phyloP scores from a whole-genome alignment of 441 rosid species.

The Codiaeum variegatum region DNA sequence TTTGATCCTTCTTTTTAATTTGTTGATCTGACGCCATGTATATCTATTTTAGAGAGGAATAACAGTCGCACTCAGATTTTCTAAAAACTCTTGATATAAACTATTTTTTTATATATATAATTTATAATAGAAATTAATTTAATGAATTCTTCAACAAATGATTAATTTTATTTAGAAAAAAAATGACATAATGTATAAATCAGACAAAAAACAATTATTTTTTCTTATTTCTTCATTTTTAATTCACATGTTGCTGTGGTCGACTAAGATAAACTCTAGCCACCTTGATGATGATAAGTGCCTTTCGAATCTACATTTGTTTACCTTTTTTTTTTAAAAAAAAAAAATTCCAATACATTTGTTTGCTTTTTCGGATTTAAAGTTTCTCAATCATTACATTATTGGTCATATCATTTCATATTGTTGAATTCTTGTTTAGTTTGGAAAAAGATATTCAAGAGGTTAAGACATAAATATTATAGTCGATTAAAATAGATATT shows the following conservation, averaged over 20 bases:
- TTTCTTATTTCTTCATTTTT: not conserved
- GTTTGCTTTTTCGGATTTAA: slow-evolving; percentile 10
- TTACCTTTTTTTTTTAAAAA: no score
- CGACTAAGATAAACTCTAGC: slow-evolving; percentile 23
- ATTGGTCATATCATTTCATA: slow-evolving; percentile 9
- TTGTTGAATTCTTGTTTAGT: slow-evolving; percentile 16
- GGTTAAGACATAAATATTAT: not conserved
- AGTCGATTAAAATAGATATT: not conserved
- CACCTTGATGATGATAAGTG: slow-evolving; percentile 12
- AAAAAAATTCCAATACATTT: no score
- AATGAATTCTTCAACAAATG: no score
- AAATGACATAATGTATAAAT: no score
- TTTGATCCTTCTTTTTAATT: slow-evolving; percentile 15
- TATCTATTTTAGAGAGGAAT: slow-evolving; percentile 35
- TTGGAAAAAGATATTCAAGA: not conserved
- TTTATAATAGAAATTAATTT: no score
- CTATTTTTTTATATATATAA: no score
- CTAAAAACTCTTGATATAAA: no score
- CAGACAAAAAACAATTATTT: slow-evolving; percentile 2
- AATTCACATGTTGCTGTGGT: slow-evolving; percentile 5
- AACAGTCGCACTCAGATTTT: no score
- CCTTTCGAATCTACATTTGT: slow-evolving; percentile 7
- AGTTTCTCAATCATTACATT: slow-evolving; percentile 27
- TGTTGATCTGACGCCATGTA: slow-evolving; percentile 15
- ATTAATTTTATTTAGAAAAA: no score